Evolutionary conservation across 306 rosid genomes (phyloP).

Genomic region (Rosa persica): DNA sequence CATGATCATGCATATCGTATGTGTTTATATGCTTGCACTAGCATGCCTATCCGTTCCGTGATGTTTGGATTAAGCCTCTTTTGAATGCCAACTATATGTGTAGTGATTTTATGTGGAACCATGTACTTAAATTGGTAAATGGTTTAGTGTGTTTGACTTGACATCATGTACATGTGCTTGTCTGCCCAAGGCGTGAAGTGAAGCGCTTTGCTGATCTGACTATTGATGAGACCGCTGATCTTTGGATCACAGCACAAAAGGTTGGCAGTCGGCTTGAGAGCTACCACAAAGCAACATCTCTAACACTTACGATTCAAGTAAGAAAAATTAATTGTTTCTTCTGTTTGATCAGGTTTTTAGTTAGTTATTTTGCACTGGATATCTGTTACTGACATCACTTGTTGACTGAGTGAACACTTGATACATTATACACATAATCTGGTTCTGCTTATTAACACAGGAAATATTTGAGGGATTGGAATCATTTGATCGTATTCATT

Average conservation of each 20-base stretch:
- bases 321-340: conserved; percentile 18
- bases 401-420: background rate
- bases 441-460: background rate
- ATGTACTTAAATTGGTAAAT: background rate
- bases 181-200: conserved; percentile 94
- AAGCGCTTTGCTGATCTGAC: conserved; percentile 84
- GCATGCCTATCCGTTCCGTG: background rate
- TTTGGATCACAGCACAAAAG: conserved; percentile 89
- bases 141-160: conserved; percentile 49
- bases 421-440: background rate
- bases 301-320: conserved; percentile 81
- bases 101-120: conserved; percentile 7
- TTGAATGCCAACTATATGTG: background rate
- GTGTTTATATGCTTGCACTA: background rate
- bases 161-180: conserved; percentile 74
- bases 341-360: background rate
- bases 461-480: background rate
- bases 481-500: background rate
- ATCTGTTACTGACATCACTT: conserved; percentile 5
- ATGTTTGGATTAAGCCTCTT: background rate
- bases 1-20: background rate
- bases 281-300: conserved; percentile 80
- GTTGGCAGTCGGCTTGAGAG: conserved; percentile 71
- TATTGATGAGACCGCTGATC: conserved; percentile 76
- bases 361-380: background rate